A percentile compares a stretch with the other conserved stretches of the same genome.
Conservation (phyloP, 2,329 filamentous ascomycete genomes). For the Penicillium sp. region DNA sequence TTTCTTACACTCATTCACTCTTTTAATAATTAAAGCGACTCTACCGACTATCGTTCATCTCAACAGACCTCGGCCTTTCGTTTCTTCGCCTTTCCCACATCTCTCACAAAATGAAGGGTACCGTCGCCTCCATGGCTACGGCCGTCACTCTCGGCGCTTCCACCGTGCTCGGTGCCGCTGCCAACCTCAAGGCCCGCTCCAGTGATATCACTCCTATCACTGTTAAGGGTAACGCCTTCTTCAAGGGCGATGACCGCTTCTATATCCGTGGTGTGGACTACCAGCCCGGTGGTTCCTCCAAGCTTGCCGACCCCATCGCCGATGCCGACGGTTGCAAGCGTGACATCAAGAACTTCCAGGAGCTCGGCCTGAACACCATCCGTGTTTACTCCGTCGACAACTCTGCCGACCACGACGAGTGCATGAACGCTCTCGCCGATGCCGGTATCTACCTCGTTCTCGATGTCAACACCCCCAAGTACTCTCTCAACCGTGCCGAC, state of each 20-base stretch:
- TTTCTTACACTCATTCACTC: conserved; percentile 24
- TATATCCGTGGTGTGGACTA: conserved; percentile 62
- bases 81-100: conserved; percentile 4
- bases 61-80: conserved; percentile 10
- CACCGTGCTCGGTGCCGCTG: conserved; percentile 48
- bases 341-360: conserved; percentile 79
- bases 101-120: conserved; percentile 55
- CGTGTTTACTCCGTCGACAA: conserved; percentile 95
- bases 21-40: conserved; percentile 12
- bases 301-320: conserved; percentile 73
- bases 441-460: conserved; percentile 91
- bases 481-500: conserved; percentile 78
- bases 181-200: conserved; percentile 40
- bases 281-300: conserved; percentile 65
- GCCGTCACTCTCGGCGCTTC: conserved; percentile 50
- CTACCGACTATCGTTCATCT: conserved; percentile 15
- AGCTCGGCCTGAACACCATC: conserved; percentile 85
- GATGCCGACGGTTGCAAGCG: conserved; percentile 71
- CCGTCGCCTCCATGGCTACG: conserved; percentile 48
- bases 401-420: conserved; percentile 75
- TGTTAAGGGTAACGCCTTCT: conserved; percentile 69
- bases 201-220: conserved; percentile 56
- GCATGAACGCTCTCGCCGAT: conserved; percentile 78
- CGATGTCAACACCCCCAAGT: conserved; percentile 87
- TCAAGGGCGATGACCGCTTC: conserved; percentile 60